Evolutionary conservation across 495 filamentous ascomycete genomes (phyloP).

Genomic region (Penicillium desertorum): DNA sequence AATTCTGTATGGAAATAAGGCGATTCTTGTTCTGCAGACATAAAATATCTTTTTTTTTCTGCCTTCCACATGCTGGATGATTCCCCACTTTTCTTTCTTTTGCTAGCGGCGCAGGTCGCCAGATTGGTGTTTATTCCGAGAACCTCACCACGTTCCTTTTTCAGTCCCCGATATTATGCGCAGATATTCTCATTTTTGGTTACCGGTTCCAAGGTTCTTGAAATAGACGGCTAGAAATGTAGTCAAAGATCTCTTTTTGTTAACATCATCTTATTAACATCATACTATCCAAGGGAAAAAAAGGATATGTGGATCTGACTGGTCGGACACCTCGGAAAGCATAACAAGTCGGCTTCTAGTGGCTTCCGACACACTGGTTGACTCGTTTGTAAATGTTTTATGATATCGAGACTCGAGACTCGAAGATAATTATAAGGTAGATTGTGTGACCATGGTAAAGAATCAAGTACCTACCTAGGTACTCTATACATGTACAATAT

Average conservation of each 20-base stretch:
- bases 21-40: neutral
- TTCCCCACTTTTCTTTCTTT: slow-evolving; percentile 28
- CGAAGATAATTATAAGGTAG: slow-evolving; percentile 10
- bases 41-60: neutral
- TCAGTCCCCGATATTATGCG: neutral
- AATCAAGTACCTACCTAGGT: neutral
- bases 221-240: neutral
- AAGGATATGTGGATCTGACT: slow-evolving; percentile 8
- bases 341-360: slow-evolving; percentile 11
- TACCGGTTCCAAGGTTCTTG: slow-evolving; percentile 1
- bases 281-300: neutral
- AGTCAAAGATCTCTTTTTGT: neutral
- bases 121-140: slow-evolving; percentile 32
- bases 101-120: slow-evolving; percentile 34
- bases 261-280: too few relatives aligned
- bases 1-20: neutral
- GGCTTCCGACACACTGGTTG: slow-evolving; percentile 10
- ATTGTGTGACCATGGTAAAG: slow-evolving; percentile 13
- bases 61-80: slow-evolving; percentile 3
- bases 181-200: neutral
- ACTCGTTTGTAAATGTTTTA: neutral
- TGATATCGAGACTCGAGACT: slow-evolving; percentile 1
- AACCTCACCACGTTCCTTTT: slow-evolving; percentile 9
- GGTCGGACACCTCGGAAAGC: slow-evolving; percentile 24
- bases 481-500: too few relatives aligned